Percentiles rank a stretch among this genome's conserved stretches.
Conservation (phyloP, 805 yeast species). For the Saccharomycopsis sp. region DNA sequence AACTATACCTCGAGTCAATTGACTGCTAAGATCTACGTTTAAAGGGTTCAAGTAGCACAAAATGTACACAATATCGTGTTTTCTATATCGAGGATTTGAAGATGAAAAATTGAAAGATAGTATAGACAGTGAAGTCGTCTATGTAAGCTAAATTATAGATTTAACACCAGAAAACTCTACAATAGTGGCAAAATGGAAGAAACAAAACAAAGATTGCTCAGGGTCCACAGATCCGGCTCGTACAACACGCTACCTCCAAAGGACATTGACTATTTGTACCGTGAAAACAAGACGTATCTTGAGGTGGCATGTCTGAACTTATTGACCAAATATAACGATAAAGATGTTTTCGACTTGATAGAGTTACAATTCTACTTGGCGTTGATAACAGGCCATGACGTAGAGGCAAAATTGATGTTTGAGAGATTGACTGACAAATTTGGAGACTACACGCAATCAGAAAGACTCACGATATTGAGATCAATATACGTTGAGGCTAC, state of each 20-base stretch:
- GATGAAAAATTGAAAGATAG: too few relatives aligned
- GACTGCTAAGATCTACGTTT: too few relatives aligned
- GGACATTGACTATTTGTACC: not conserved
- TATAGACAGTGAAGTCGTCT: too few relatives aligned
- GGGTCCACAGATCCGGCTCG: not conserved
- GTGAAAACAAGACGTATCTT: not conserved
- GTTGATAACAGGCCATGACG: conserved; percentile 55
- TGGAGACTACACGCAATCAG: conserved; percentile 43
- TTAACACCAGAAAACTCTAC: too few relatives aligned
- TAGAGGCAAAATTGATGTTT: conserved; percentile 61
- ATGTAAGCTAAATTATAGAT: too few relatives aligned
- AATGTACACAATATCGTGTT: too few relatives aligned
- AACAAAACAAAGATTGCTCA: not conserved
- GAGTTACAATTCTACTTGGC: conserved; percentile 69
- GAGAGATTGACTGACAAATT: conserved; percentile 64
- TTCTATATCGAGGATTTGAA: too few relatives aligned
- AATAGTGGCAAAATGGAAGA: conserved; percentile 1
- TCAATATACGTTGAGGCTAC: conserved; percentile 53
- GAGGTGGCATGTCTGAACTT: conserved; percentile 2
- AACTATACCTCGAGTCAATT: too few relatives aligned
- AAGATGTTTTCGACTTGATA: conserved; percentile 47
- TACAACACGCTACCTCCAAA: conserved; percentile 2
- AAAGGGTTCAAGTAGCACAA: too few relatives aligned
- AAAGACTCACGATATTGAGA: conserved; percentile 48
- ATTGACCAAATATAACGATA: conserved; percentile 21